Percentiles rank a stretch among this genome's conserved stretches.
phyloP scores from a whole-genome alignment of 345 rosid species.

The Melaleuca alternifolia region DNA sequence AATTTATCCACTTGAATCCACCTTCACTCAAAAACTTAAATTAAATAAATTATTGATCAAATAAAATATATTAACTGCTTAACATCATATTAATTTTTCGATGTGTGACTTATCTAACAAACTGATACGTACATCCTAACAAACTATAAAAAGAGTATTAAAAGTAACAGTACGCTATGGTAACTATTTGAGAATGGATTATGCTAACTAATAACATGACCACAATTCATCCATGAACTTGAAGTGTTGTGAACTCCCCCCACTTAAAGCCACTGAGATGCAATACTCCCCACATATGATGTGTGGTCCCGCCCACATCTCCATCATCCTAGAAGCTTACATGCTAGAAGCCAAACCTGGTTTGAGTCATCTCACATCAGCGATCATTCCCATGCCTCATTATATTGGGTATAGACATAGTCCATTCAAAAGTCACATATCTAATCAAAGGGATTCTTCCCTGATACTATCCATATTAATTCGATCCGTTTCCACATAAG shows the following conservation, averaged over 20 bases:
- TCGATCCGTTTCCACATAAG: neutral
- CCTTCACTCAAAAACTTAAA: no score
- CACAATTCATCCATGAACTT: neutral
- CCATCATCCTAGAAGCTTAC: neutral
- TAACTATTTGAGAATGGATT: neutral
- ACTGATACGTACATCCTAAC: no score
- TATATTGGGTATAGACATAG: neutral
- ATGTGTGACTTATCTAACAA: no score
- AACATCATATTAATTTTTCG: no score
- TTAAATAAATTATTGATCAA: no score
- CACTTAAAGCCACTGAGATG: neutral
- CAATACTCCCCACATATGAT: neutral
- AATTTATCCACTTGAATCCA: no score
- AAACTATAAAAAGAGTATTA: neutral
- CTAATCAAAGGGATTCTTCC: neutral
- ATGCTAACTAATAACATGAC: neutral
- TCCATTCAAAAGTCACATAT: neutral
- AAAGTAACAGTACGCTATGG: neutral
- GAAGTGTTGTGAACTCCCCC: neutral
- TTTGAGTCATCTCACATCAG: neutral
- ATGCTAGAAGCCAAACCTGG: neutral
- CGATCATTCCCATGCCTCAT: neutral
- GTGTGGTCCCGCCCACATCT: neutral
- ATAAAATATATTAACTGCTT: no score
- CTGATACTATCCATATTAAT: no score